Evolutionary conservation across 2,329 filamentous ascomycete species (phyloP).

Genomic region (Talaromyces marneffei): DNA sequence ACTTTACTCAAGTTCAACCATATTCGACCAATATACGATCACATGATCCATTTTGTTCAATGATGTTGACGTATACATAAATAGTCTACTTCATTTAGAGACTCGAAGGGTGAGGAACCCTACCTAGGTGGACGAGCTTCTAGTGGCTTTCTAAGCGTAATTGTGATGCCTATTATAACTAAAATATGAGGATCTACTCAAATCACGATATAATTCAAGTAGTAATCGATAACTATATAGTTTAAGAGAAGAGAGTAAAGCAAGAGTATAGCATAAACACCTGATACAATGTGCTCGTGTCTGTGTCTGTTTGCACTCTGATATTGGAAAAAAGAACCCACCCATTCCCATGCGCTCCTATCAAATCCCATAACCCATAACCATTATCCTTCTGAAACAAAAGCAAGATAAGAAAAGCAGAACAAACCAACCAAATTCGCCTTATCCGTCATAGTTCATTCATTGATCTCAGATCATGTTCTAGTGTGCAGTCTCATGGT

Average conservation of each 20-base stretch:
- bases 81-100: not conserved
- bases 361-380: slow-evolving; percentile 3
- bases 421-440: slow-evolving; percentile 9
- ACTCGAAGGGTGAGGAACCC: not conserved
- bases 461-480: not conserved
- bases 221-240: not conserved
- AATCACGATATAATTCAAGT: not conserved
- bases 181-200: not conserved
- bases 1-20: too few relatives aligned
- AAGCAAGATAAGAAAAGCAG: not conserved
- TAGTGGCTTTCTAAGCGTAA: not conserved
- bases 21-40: not conserved
- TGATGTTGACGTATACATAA: not conserved
- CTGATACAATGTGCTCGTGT: not conserved
- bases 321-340: not conserved
- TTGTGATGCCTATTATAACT: not conserved
- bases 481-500: not conserved
- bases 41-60: not conserved
- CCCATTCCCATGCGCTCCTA: slow-evolving; percentile 4
- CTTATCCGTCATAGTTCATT: slow-evolving; percentile 5
- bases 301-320: not conserved
- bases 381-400: not conserved
- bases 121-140: not conserved
- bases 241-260: not conserved
- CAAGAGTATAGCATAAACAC: not conserved